Conservation (phyloP, 352 stramenopile species). For the Elongisporangium undulatum region DNA sequence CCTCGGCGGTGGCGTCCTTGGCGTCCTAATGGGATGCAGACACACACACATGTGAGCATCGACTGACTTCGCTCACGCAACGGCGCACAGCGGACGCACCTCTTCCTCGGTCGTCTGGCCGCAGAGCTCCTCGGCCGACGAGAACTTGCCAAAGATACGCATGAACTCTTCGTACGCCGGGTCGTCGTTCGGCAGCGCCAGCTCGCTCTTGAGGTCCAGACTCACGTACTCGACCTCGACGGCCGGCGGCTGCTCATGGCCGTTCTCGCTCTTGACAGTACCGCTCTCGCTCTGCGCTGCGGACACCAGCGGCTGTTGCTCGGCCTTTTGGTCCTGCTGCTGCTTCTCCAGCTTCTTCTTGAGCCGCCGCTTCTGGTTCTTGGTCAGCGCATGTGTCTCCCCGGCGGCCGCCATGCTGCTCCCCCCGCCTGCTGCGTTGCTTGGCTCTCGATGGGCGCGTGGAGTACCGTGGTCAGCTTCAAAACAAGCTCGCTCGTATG, state of each 20-base stretch:
- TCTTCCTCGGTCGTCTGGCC: conserved; percentile 48
- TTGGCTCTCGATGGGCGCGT: conserved; percentile 3
- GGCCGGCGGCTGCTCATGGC: conserved; percentile 8
- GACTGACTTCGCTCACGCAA: conserved; percentile 1
- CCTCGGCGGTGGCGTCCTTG: conserved; percentile 5
- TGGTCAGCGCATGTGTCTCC: conserved; percentile 49
- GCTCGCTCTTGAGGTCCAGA: conserved; percentile 59
- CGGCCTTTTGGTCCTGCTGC: conserved; percentile 10
- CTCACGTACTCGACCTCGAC: conserved; percentile 87
- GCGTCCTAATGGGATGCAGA: conserved; percentile 4
- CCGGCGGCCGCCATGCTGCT: conserved; percentile 7
- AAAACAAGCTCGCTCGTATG: too few species aligned
- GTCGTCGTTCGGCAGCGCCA: conserved; percentile 55
- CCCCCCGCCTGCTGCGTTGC: conserved; percentile 13
- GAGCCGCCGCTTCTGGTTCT: conserved; percentile 75
- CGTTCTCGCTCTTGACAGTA: conserved; percentile 1
- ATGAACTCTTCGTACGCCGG: conserved; percentile 82
- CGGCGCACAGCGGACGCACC: conserved; percentile 3
- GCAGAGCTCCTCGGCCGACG: conserved; percentile 76
- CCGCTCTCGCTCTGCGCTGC: neutral
- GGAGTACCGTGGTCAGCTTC: conserved; percentile 5
- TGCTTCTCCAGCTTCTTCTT: conserved; percentile 86
- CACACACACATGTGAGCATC: conserved; percentile 1
- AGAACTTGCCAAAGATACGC: conserved; percentile 86
- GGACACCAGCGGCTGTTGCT: neutral